Percentiles rank a stretch among this genome's conserved stretches.
These are phyloP conservation scores for Trichoderma sp. DNA, from an alignment of 2,329 filamentous ascomycete genomes.

Conservation along the genomic window DNA sequence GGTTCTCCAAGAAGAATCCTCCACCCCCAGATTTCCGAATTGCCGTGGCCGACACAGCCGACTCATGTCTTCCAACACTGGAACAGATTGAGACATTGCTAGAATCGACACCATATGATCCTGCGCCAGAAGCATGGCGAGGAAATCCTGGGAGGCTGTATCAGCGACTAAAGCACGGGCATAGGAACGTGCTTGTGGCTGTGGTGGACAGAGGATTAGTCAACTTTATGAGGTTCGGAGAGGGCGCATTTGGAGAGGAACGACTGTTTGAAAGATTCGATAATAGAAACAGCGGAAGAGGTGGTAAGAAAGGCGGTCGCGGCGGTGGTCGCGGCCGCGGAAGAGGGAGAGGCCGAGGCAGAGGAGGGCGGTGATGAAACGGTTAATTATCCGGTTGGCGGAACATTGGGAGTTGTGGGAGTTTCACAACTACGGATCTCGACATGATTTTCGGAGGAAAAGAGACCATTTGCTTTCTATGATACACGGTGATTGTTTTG, in stretches of 20 bases:
- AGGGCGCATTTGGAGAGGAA: constrained; percentile 77
- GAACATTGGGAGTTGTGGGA: neutral
- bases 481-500: neutral
- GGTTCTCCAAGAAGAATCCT: constrained; percentile 77
- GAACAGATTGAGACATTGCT: constrained; percentile 69
- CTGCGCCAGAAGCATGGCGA: constrained; percentile 43
- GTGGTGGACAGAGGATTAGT: constrained; percentile 87
- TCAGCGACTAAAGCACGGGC: constrained; percentile 77
- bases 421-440: neutral
- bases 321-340: constrained; percentile 40
- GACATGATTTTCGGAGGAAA: neutral
- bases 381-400: neutral
- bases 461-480: neutral
- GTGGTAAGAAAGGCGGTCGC: constrained; percentile 43
- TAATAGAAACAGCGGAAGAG: constrained; percentile 38
- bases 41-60: constrained; percentile 73
- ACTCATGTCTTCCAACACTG: constrained; percentile 68
- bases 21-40: constrained; percentile 80
- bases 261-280: constrained; percentile 62
- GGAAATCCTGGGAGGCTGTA: constrained; percentile 56
- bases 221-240: constrained; percentile 79
- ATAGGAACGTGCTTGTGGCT: constrained; percentile 78
- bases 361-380: constrained; percentile 25
- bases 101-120: constrained; percentile 68
- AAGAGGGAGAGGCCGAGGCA: constrained; percentile 27